Percentiles rank a stretch among this genome's conserved stretches.
These are phyloP conservation scores for Fragaria vesca DNA, from an alignment of 306 rosid species.

Conservation along the genomic window DNA sequence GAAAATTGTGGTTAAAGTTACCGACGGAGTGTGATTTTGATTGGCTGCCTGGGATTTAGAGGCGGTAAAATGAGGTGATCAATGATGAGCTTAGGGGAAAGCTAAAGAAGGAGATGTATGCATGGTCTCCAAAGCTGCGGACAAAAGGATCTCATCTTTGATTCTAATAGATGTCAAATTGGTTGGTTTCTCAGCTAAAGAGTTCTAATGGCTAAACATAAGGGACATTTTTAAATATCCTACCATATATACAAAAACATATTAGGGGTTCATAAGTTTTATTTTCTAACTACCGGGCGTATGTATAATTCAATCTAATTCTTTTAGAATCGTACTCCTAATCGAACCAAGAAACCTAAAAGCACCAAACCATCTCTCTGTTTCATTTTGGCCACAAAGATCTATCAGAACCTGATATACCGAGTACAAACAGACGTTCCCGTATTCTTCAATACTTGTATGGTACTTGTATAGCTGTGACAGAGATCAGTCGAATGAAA, in stretches of 20 bases:
- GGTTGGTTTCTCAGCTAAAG: conserved; percentile 55
- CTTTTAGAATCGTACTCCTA: not conserved
- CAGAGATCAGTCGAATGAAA: no score
- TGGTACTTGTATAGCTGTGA: no score
- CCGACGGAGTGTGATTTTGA: conserved; percentile 28
- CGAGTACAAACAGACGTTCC: no score
- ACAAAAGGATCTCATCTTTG: conserved; percentile 80
- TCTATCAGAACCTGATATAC: no score
- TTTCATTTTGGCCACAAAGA: no score
- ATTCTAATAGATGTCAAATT: conserved; percentile 69
- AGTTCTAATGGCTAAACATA: conserved; percentile 24
- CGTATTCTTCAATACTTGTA: no score
- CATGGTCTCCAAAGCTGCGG: conserved; percentile 86
- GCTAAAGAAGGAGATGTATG: conserved; percentile 40
- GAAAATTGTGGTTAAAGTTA: conserved; percentile 32
- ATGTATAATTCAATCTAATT: not conserved
- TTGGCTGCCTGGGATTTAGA: conserved; percentile 34
- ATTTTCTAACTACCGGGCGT: conserved; percentile 10
- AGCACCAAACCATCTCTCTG: no score
- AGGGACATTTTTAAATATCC: conserved; percentile 9
- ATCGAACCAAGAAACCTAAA: no score
- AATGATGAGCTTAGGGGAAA: conserved; percentile 63
- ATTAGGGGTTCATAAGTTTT: not conserved
- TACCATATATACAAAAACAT: not conserved
- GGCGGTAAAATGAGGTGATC: conserved; percentile 45